Evolutionary conservation across 345 rosid genomes (phyloP), one percentile per base, ranked within the genome.

Genomic region (Eucalyptus marginata): DNA sequence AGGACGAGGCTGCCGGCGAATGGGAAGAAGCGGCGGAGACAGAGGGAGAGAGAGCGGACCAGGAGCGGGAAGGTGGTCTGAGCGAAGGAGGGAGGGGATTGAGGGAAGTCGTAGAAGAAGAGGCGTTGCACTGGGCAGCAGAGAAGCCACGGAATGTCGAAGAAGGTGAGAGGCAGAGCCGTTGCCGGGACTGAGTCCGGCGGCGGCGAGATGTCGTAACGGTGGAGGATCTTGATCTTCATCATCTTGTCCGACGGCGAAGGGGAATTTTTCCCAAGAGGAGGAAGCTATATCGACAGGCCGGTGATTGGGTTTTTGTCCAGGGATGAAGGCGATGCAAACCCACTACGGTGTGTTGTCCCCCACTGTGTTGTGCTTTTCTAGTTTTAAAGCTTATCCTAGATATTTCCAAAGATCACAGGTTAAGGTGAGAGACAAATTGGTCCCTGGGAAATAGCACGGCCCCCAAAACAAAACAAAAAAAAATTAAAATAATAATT

Each of bases 21-120:
- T 16, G 97, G 96, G 90, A 90, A 94, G 89, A 93, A 94, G 22
- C 88, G 92, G 46, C 84, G 91, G 81, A 93, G 96, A 86, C 94
- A 88, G 36, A 88, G 51, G 51, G 93, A 92, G 43, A 95, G 95
- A 66, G 96, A 92, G 84, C 91, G 92, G 87, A 90, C 92, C 31
- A 94, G 95, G 89, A 52, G 66, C 10, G 96, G 95, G 33, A 94
- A 31, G 86, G 88, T 68, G 84, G 89, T 87, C 66, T 87, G 79
- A n/a, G 64, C 88, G 84, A 95, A 93, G 49, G 88, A 59, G 10
- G 59, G 49, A 16, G 93, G 89, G 43, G 94, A 88, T 88, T 86
- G 54, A 46, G 89, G 89, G 90, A 89, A 89, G 80, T 92, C 56
- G 31, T 90, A 95, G 90, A 95, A 93, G 89, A 92, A 89, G 84